A percentile compares a stretch with the other conserved stretches of the same genome.
Conservation (phyloP, 371 early-diverging fungal genomes). For the Mucor plumbeus region DNA sequence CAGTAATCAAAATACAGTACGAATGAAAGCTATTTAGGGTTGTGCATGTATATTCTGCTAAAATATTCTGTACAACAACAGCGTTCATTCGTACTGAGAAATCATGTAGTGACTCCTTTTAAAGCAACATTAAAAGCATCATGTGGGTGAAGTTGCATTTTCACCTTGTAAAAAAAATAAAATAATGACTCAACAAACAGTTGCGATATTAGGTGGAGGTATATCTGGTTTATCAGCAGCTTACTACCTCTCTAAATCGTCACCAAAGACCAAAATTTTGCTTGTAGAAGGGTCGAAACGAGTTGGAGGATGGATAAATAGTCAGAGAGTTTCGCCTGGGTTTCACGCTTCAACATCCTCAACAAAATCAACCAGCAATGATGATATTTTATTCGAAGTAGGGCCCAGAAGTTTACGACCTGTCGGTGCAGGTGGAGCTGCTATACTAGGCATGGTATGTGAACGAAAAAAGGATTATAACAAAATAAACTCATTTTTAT, state of each 20-base stretch:
- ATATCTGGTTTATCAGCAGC: slow-evolving; percentile 89
- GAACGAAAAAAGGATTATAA: neutral
- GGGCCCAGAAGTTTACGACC: slow-evolving; percentile 91
- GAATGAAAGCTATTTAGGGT: no score
- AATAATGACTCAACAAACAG: neutral
- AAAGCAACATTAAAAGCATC: neutral
- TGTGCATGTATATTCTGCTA: no score
- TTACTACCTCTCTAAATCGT: slow-evolving; percentile 72
- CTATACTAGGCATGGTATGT: slow-evolving; percentile 78
- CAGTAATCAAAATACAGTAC: no score
- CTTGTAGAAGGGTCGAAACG: slow-evolving; percentile 76
- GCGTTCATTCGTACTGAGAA: neutral
- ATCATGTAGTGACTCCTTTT: neutral
- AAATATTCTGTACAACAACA: no score
- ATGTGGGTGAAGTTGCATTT: neutral
- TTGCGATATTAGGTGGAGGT: slow-evolving; percentile 87
- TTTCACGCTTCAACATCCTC: neutral
- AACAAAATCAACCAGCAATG: neutral
- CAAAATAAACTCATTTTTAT: neutral
- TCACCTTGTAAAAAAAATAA: neutral
- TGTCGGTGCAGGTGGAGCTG: slow-evolving; percentile 66
- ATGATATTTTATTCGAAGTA: slow-evolving; percentile 70
- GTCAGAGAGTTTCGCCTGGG: slow-evolving; percentile 49
- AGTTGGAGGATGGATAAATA: slow-evolving; percentile 89
- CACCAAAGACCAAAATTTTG: slow-evolving; percentile 59